Evolutionary conservation across 345 rosid genomes (phyloP), one percentile per base, ranked within the genome.

Genomic region (Bruguiera gymnorhiza): DNA sequence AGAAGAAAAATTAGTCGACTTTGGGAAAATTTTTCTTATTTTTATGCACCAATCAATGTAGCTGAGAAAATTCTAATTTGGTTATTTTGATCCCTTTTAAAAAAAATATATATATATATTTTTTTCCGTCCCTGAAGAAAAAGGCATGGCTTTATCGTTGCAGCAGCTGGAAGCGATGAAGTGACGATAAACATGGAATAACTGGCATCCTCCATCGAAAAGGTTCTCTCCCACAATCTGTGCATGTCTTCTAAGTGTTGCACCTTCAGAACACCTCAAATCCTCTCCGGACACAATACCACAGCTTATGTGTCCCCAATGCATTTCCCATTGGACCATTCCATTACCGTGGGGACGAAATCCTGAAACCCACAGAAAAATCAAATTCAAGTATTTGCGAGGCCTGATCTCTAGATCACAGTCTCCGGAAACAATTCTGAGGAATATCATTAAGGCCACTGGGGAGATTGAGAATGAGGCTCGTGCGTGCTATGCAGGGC

Each of bases 311-410:
- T 3, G 1, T 3, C 6, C 81, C 84, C 11, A 46, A 53, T 39
- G 72, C 70, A n/a, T 78, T 81, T 39, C 72, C 82, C 13, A 62
- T 81, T 8, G 84, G 82, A 2, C n/a, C n/a, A n/a, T 37, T 37
- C 19, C 69, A 72, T 24, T 75, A 78, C 66, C 59, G 61, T 26
- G 23, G 18, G 26, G 5, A 30, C 3, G 6, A 37, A 20, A 36
- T 59, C 18, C 19, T 46, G 20, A 9, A 51, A 29, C 43, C 48
- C 0, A 36, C 79, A 0, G 68, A 81, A 59, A 63, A 37, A 27
- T 75, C 48, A 75, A 81, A 59, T 37, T 63, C 36, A 70, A 59
- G 68, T 81, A 75, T n/a, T 43, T 81, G 32, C 50, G 16, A 8
- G 66, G n/a, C 53, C 69, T 78, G 43, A 70, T 75, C 31, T 31